These are phyloP conservation scores for Yamagishiella unicocca DNA, from an alignment of 139 green algal genomes.

Conservation along the genomic window DNA sequence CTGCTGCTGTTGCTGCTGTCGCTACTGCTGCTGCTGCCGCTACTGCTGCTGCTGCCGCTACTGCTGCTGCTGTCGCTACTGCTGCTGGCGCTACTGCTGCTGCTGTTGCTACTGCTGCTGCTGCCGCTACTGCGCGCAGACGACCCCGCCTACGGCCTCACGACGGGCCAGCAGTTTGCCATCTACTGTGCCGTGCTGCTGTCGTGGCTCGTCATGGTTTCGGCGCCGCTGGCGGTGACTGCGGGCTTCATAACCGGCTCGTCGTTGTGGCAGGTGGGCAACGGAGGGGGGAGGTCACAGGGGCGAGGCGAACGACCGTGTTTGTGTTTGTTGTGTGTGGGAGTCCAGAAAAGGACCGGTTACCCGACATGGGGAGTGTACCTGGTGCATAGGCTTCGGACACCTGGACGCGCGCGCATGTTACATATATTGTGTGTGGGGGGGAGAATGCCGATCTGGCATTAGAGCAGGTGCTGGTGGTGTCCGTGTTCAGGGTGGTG, in stretches of 20 bases:
- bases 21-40: neutral
- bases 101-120: neutral
- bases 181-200: conserved; percentile 6
- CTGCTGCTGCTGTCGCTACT: neutral
- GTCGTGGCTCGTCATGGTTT: neutral
- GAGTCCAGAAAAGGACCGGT: too few relatives aligned
- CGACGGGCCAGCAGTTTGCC: neutral
- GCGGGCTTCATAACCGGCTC: neutral
- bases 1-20: too few relatives aligned
- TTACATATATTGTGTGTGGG: neutral
- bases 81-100: neutral
- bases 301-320: neutral
- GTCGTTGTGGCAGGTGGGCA: conserved; percentile 30
- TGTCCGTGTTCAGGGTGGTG: too few relatives aligned
- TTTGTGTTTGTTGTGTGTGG: too few relatives aligned
- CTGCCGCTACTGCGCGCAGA: neutral
- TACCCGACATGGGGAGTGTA: neutral
- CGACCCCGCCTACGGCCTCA: neutral
- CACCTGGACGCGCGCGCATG: neutral
- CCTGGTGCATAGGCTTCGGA: neutral
- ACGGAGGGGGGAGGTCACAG: neutral
- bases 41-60: neutral
- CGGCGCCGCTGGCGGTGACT: conserved; percentile 8
- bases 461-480: too few relatives aligned
- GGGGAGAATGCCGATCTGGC: neutral